Percentiles rank a stretch among this genome's conserved stretches.
phyloP scores from a whole-genome alignment of 2,329 filamentous ascomycete species.

The Helotiales sp. region DNA sequence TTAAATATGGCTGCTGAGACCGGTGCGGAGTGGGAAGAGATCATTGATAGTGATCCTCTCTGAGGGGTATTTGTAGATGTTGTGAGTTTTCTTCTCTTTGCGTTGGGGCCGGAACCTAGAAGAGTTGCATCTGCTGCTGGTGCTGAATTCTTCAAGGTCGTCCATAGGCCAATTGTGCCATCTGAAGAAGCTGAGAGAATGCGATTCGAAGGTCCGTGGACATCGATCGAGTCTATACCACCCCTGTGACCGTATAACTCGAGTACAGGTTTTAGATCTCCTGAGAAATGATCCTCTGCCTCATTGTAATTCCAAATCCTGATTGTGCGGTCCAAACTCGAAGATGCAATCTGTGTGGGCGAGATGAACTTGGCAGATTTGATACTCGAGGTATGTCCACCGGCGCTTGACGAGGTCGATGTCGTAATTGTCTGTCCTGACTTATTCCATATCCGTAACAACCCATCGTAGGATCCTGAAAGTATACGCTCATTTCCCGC shows the following conservation, averaged over 20 bases:
- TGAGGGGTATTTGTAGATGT: slow-evolving; percentile 56
- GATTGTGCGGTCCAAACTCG: slow-evolving; percentile 81
- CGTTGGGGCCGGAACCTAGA: slow-evolving; percentile 64
- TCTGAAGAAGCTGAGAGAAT: slow-evolving; percentile 86
- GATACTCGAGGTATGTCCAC: slow-evolving; percentile 74
- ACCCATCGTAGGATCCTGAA: slow-evolving; percentile 91
- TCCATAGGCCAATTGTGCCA: slow-evolving; percentile 85
- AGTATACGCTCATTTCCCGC: slow-evolving; percentile 70
- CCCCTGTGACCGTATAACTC: slow-evolving; percentile 83
- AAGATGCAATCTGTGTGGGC: slow-evolving; percentile 75
- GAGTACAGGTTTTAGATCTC: slow-evolving; percentile 64
- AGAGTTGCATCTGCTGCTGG: slow-evolving; percentile 71
- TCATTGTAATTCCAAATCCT: slow-evolving; percentile 88
- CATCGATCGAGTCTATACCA: slow-evolving; percentile 71
- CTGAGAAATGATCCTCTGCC: slow-evolving; percentile 55
- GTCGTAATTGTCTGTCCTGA: slow-evolving; percentile 83
- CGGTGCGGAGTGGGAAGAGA: slow-evolving; percentile 68
- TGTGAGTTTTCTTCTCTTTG: slow-evolving; percentile 74
- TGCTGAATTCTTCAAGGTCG: slow-evolving; percentile 72
- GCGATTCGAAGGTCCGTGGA: slow-evolving; percentile 71
- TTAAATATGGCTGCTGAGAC: slow-evolving; percentile 85
- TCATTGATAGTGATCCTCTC: slow-evolving; percentile 74
- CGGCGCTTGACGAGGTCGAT: slow-evolving; percentile 63
- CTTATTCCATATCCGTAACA: slow-evolving; percentile 85
- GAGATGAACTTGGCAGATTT: slow-evolving; percentile 85